Evolutionary conservation across 768 basidiomycete genomes (phyloP), one percentile per base, ranked within the genome.

Genomic region (Termitomyces sp.): DNA sequence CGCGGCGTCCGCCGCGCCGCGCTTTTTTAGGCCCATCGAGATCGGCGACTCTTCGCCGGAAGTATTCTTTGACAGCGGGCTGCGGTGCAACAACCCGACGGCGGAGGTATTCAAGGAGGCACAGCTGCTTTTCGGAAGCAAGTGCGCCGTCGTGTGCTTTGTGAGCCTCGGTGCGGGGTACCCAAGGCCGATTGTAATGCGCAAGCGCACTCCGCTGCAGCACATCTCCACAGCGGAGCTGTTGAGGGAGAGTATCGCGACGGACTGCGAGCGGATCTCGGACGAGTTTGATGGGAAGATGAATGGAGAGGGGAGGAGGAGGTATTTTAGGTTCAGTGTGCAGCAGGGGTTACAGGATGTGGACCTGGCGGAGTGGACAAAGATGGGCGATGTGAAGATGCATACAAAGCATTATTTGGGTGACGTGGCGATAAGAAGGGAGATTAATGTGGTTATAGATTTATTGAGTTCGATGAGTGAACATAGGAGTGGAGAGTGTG

Each of bases 1-100:
- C 3, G 70, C 70, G 0, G 71, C 70, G 0, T 65, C 67, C 22
- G 71, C 70, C 9, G 64, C 66, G 3, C 64, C 67, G 0, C 58
- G 58, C 0, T 64, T 71, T 35, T 70, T 71, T 58, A 60, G 63
- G 6, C 54, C 58, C 9, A 63, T 70, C 13, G 28, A 28, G 14
- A 62, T 69, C 13, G 61, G 57, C 1, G 30, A 35, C 14, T 28
- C 28, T 4, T 38, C 30, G 2, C 51, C 32, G n/a, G 57, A 61
- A 52, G 54, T 41, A 8, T 60, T 58, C 13, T 10, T 66, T 8
- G 61, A 62, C 40, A 56, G 52, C 3, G 63, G 63, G 13, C 7
- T 62, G 18, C 26, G 54, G 18, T 60, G 54, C 48, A 64, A 64
- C 35, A 65, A 65, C 36, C 63, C 63, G 2, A 36, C 44, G 7